Conservation (phyloP, 495 filamentous ascomycete genomes). For the Aspergillus baeticus region DNA sequence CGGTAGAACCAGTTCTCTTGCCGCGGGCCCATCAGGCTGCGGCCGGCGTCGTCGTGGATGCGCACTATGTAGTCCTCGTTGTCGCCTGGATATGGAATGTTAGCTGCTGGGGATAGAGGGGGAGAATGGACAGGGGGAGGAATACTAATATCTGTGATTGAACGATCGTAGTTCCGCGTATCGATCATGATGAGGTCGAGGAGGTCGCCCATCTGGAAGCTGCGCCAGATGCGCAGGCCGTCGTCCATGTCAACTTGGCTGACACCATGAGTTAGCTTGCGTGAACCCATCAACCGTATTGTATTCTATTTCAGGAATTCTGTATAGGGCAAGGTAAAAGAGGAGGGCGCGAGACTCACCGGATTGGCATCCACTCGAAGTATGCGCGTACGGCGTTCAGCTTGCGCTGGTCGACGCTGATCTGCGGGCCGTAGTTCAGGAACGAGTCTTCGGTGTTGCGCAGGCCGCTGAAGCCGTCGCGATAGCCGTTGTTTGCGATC, state of each 20-base stretch:
- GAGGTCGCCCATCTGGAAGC: constrained; percentile 61
- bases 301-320: no score
- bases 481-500: constrained; percentile 63
- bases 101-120: not conserved
- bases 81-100: constrained; percentile 23
- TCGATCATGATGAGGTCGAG: constrained; percentile 69
- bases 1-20: constrained; percentile 72
- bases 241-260: constrained; percentile 63
- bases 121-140: not conserved
- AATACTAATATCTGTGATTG: constrained; percentile 38
- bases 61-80: constrained; percentile 55
- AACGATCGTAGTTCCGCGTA: constrained; percentile 65
- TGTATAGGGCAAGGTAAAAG: no score
- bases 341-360: constrained; percentile 12
- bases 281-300: not conserved
- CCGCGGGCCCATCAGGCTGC: constrained; percentile 60
- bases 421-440: constrained; percentile 50
- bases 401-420: constrained; percentile 63
- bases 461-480: constrained; percentile 50
- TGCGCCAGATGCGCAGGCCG: constrained; percentile 66
- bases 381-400: constrained; percentile 70
- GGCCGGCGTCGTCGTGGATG: constrained; percentile 55
- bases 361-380: constrained; percentile 65
- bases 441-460: constrained; percentile 64
- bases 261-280: not conserved